Base-by-base conservation (phyloP, 2,329 filamentous ascomycete genomes). In the Eutypella sp. region DNA sequence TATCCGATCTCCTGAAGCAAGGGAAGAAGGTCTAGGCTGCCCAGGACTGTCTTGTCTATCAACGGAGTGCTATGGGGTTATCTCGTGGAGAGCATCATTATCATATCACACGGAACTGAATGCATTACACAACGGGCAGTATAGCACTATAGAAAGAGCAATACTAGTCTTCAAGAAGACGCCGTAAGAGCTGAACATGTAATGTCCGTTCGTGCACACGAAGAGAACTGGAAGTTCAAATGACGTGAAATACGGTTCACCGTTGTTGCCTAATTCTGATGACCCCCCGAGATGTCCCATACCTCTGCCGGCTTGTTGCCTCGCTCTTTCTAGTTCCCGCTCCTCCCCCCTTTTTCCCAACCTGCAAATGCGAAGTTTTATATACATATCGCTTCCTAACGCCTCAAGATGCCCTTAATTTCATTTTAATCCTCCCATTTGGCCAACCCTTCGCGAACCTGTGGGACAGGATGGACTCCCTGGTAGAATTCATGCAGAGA, bases 1-100 rank as follows among this genome's bases (percentile, higher is more conserved):
- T 99, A 2, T 85, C 84, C 2, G 85, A 91, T 54, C 68, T 91
- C 59, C 58, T 84, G 40, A 78, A 68, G 45, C 78, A 82, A 55
- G 81, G 81, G 0, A 82, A 79, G 64, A 79, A 72, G 56, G 76
- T 85, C 15, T 64, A 46, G 51, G n/a, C n/a, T n/a, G n/a, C n/a
- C n/a, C n/a, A n/a, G n/a, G n/a, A n/a, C n/a, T n/a, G n/a, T n/a
- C n/a, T n/a, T n/a, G n/a, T n/a, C n/a, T n/a, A n/a, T n/a, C n/a
- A n/a, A n/a, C n/a, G n/a, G n/a, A n/a, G n/a, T n/a, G n/a, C n/a
- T n/a, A n/a, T n/a, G n/a, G n/a, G n/a, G n/a, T n/a, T n/a, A n/a
- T n/a, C n/a, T n/a, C n/a, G n/a, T n/a, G n/a, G n/a, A n/a, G n/a
- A 19, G 23, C 42, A 34, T 6, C 5, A 16, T 40, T 16, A 13